Percentiles rank a stretch among this genome's conserved stretches.
Conservation (phyloP, 257 asterid genomes). For the Ophiorrhiza pumila region DNA sequence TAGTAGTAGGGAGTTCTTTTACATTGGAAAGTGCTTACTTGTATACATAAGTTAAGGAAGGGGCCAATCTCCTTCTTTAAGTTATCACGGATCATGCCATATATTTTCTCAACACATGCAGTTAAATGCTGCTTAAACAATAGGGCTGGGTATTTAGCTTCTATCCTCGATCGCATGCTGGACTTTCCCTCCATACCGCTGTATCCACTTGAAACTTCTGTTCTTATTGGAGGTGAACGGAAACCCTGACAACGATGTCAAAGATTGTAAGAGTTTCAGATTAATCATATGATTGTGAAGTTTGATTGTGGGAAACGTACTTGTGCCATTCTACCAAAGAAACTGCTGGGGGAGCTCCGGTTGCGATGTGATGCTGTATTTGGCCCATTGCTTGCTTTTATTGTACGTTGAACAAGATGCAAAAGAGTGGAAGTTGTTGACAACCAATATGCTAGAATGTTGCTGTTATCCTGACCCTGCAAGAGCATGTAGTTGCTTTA, state of each 20-base stretch:
- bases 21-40: conserved; percentile 43
- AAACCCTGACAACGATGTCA: conserved; percentile 48
- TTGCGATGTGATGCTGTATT: conserved; percentile 51
- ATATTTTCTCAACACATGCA: conserved; percentile 89
- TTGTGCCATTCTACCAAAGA: conserved; percentile 91
- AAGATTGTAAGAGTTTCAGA: conserved; percentile 25
- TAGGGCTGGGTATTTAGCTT: conserved; percentile 88
- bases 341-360: conserved; percentile 68
- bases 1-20: conserved; percentile 6
- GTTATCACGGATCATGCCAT: conserved; percentile 83
- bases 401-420: conserved; percentile 76
- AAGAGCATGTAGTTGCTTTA: conserved; percentile 10
- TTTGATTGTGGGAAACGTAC: conserved; percentile 34
- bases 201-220: conserved; percentile 79
- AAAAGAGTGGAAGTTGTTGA: conserved; percentile 82
- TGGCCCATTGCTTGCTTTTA: conserved; percentile 72
- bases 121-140: conserved; percentile 88
- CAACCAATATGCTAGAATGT: conserved; percentile 82
- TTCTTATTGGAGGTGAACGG: conserved; percentile 59
- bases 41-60: conserved; percentile 77
- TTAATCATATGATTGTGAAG: conserved; percentile 11
- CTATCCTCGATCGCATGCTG: conserved; percentile 59
- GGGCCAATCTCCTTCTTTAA: conserved; percentile 83
- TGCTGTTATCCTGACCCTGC: conserved; percentile 61
- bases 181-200: conserved; percentile 90